Base-by-base conservation (phyloP, 208 protist genomes). In the Cochliopodium minus region DNA sequence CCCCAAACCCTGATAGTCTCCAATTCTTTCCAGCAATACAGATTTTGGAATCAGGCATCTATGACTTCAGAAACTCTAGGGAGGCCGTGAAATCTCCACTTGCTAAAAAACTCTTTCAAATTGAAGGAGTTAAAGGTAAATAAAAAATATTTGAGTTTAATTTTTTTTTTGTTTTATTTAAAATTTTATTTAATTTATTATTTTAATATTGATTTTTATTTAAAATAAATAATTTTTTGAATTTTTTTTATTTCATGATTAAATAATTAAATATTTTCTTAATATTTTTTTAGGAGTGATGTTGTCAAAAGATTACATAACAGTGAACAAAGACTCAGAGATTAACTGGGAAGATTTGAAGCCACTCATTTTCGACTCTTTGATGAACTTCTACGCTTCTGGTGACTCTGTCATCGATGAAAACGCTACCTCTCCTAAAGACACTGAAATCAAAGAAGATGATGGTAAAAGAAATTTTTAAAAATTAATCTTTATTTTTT, bases 401-500 rank as follows among this genome's bases (percentile, higher is more conserved):
- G 59, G 48, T 28, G 33, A 59, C 11, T 0, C 2, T n/a, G 22
- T 66, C 26, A 64, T 57, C 4, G 6, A 33, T 29, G 1, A 60
- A n/a, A 43, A 65, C 13, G 35, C 34, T 20, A 4, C 20, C 4
- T 78, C 80, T 56, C 80, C 83, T 46, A 70, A 86, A 63, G 84
- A 90, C 57, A 90, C 84, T 0, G 79, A 82, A 54, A 76, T 81
- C 5, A 65, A 81, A 28, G 76, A 81, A 0, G 73, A 81, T 54
- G 81, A 87, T 47, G n/a, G n/a, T n/a, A n/a, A n/a, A n/a, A n/a
- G n/a, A n/a, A n/a, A n/a, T n/a, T n/a, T n/a, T n/a, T n/a, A n/a
- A n/a, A n/a, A n/a, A n/a, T n/a, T n/a, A n/a, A n/a, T n/a, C n/a
- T n/a, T n/a, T n/a, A n/a, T n/a, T n/a, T n/a, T n/a, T n/a, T n/a